phyloP scores from a whole-genome alignment of 257 asterid species.

The Prunella vulgaris region DNA sequence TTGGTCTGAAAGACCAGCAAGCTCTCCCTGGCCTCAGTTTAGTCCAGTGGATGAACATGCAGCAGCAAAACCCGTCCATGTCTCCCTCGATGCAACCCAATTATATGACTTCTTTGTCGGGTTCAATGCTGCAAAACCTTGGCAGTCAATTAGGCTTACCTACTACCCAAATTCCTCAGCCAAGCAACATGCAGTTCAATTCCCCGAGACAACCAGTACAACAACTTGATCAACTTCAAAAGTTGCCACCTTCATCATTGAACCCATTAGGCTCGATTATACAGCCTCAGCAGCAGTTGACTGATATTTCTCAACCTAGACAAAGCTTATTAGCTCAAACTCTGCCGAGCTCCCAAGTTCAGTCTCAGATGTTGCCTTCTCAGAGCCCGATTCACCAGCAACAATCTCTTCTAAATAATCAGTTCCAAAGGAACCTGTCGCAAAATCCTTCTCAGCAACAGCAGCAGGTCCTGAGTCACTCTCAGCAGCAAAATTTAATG shows the following conservation, averaged over 20 bases:
- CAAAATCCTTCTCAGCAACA: slow-evolving; percentile 45
- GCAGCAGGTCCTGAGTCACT: neutral
- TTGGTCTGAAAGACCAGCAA: slow-evolving; percentile 68
- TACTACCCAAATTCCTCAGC: slow-evolving; percentile 57
- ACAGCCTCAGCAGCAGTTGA: slow-evolving; percentile 62
- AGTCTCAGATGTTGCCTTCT: slow-evolving; percentile 47
- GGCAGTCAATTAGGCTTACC: slow-evolving; percentile 53
- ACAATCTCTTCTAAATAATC: slow-evolving; percentile 53
- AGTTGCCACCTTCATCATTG: slow-evolving; percentile 42
- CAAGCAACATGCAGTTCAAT: slow-evolving; percentile 55
- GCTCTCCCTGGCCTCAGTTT: slow-evolving; percentile 77
- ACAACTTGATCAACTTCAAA: slow-evolving; percentile 68
- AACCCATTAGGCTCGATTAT: slow-evolving; percentile 53
- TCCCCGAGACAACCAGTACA: slow-evolving; percentile 53
- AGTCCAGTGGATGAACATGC: slow-evolving; percentile 99
- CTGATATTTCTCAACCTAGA: slow-evolving; percentile 47
- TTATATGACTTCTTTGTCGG: slow-evolving; percentile 46
- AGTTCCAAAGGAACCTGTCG: slow-evolving; percentile 57
- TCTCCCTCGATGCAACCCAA: slow-evolving; percentile 57
- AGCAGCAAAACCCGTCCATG: slow-evolving; percentile 51
- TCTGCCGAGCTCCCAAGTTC: slow-evolving; percentile 48
- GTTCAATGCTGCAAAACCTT: slow-evolving; percentile 53
- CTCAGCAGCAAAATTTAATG: slow-evolving; percentile 49
- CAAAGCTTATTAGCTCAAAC: slow-evolving; percentile 43
- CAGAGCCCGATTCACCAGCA: slow-evolving; percentile 54